Percentiles rank a stretch among this genome's conserved stretches.
Conservation (phyloP, 306 rosid genomes). For the Dalbergia cochinchinensis region DNA sequence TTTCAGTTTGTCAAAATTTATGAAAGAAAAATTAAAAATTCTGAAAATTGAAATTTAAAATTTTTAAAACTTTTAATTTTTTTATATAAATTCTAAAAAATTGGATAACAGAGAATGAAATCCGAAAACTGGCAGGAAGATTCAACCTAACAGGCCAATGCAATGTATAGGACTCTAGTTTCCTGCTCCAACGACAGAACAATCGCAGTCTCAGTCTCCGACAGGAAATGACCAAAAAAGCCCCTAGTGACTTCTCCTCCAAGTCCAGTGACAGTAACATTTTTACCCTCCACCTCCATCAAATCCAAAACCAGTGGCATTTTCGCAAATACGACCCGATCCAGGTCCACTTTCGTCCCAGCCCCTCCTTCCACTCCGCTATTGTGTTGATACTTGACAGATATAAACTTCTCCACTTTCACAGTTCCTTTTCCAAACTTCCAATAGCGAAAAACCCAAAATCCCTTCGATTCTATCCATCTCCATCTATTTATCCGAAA, state of each 20-base stretch:
- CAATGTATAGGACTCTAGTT: no score
- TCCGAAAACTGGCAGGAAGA: no score
- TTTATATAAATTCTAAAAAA: no score
- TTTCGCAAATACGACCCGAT: constrained; percentile 56
- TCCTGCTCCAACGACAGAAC: no score
- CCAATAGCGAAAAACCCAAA: constrained; percentile 37
- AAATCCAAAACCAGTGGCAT: constrained; percentile 68
- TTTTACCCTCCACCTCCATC: constrained; percentile 46
- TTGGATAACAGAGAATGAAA: no score
- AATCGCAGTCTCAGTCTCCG: no score
- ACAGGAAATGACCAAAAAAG: no score
- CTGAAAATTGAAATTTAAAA: no score
- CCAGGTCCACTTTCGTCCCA: constrained; percentile 49
- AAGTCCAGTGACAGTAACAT: background rate
- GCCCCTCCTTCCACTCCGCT: background rate
- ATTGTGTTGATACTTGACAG: background rate
- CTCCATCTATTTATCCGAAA: constrained; percentile 28
- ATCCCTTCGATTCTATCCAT: constrained; percentile 29
- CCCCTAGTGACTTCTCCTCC: background rate
- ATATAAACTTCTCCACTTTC: constrained; percentile 44
- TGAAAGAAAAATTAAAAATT: no score
- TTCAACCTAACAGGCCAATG: no score
- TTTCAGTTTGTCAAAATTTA: no score
- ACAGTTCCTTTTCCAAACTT: constrained; percentile 15
- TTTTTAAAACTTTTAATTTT: no score